Conservation (phyloP, 2,329 filamentous ascomycete species). For the Alternaria novae-zelandiae region DNA sequence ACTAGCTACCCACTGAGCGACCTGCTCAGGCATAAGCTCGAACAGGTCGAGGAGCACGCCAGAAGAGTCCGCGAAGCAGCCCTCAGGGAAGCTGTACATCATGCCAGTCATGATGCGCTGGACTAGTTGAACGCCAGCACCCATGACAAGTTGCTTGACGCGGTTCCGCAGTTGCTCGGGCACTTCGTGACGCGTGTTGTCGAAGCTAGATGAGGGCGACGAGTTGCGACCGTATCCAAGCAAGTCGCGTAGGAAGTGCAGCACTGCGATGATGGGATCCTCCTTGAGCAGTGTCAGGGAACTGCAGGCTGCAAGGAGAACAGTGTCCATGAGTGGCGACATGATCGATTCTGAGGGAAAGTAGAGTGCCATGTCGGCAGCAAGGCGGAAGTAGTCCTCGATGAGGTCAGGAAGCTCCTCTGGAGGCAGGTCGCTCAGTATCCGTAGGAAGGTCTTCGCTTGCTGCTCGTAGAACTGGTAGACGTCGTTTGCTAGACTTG, state of each 20-base stretch:
- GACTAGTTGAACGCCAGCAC: slow-evolving; percentile 77
- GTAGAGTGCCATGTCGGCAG: slow-evolving; percentile 90
- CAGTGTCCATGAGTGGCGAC: slow-evolving; percentile 78
- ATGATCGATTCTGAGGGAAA: slow-evolving; percentile 84
- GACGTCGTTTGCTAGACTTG: slow-evolving; percentile 82
- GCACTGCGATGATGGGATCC: slow-evolving; percentile 85
- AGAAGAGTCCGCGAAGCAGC: slow-evolving; percentile 94
- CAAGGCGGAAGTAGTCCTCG: slow-evolving; percentile 94
- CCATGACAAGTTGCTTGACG: slow-evolving; percentile 73
- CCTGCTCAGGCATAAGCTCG: slow-evolving; percentile 80
- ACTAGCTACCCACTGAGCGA: slow-evolving; percentile 79
- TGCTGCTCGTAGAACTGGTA: slow-evolving; percentile 96
- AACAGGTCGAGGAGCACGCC: slow-evolving; percentile 91
- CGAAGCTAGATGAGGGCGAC: slow-evolving; percentile 65
- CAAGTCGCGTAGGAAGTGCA: slow-evolving; percentile 91
- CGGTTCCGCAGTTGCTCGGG: slow-evolving; percentile 73
- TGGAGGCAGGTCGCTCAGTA: slow-evolving; percentile 82
- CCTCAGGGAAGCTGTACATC: slow-evolving; percentile 98
- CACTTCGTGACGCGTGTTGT: slow-evolving; percentile 65
- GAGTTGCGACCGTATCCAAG: slow-evolving; percentile 86
- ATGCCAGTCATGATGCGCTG: slow-evolving; percentile 94
- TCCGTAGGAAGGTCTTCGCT: slow-evolving; percentile 84
- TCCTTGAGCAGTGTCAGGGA: slow-evolving; percentile 88
- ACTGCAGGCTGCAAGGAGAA: slow-evolving; percentile 86
- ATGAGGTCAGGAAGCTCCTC: slow-evolving; percentile 82